Percentiles rank a stretch among this genome's conserved stretches.
phyloP scores from a whole-genome alignment of 371 early-diverging fungal species.

The Entomophthora muscae region DNA sequence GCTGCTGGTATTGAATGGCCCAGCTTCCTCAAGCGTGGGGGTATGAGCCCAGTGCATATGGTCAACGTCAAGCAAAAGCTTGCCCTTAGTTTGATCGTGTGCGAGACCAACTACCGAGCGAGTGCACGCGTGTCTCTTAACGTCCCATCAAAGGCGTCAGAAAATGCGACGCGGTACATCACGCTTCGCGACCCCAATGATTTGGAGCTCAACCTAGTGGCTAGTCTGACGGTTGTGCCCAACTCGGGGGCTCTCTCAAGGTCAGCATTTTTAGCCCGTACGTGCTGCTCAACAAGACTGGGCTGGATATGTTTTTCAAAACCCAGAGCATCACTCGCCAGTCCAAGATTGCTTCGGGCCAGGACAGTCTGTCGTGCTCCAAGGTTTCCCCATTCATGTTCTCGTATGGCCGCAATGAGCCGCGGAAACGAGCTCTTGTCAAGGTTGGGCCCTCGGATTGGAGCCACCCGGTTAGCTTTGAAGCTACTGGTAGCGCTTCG shows the following conservation, averaged over 20 bases:
- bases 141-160: constrained; percentile 45
- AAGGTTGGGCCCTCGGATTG: constrained; percentile 65
- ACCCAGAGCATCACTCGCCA: constrained; percentile 54
- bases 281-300: constrained; percentile 85
- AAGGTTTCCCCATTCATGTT: constrained; percentile 78
- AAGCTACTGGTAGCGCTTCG: constrained; percentile 76
- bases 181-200: constrained; percentile 45
- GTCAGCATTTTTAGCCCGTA: constrained; percentile 50
- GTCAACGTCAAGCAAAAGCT: constrained; percentile 70
- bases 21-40: constrained; percentile 49
- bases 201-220: constrained; percentile 40
- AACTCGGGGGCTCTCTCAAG: constrained; percentile 47
- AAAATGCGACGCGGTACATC: constrained; percentile 37
- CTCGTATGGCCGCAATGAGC: constrained; percentile 70
- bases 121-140: constrained; percentile 79
- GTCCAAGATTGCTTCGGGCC: constrained; percentile 49
- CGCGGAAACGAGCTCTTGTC: constrained; percentile 62
- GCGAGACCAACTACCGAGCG: constrained; percentile 25
- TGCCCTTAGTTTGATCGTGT: constrained; percentile 51
- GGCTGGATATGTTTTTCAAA: constrained; percentile 56
- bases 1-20: constrained; percentile 38
- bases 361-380: constrained; percentile 19
- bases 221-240: constrained; percentile 44
- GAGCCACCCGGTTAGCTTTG: constrained; percentile 88
- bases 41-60: constrained; percentile 58